These are phyloP conservation scores for Flueggea neowawraea DNA, from an alignment of 441 rosid genomes.

Conservation along the genomic window DNA sequence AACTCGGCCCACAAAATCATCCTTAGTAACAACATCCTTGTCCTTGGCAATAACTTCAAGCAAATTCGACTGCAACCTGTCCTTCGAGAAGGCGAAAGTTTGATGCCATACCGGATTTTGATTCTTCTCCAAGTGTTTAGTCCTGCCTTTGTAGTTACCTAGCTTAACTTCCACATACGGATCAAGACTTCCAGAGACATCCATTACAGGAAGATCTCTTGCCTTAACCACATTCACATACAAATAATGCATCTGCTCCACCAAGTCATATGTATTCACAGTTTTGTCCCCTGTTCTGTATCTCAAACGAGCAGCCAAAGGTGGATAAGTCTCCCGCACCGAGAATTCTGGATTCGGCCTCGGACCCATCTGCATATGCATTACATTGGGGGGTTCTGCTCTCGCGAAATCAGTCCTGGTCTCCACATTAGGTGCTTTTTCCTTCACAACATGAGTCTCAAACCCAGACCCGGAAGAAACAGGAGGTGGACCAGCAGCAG, in stretches of 20 bases:
- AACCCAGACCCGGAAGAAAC: conserved; percentile 16
- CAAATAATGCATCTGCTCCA: conserved; percentile 54
- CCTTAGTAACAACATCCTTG: conserved; percentile 22
- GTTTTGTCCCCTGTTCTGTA: conserved; percentile 71
- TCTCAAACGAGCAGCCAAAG: conserved; percentile 67
- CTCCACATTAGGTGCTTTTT: conserved; percentile 39
- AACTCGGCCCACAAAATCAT: conserved; percentile 40
- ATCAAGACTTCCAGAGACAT: conserved; percentile 26
- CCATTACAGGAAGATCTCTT: conserved; percentile 41
- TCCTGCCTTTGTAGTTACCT: conserved; percentile 35
- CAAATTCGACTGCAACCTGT: conserved; percentile 39
- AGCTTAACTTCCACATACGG: conserved; percentile 44
- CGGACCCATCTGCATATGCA: conserved; percentile 62
- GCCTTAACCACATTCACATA: conserved; percentile 48
- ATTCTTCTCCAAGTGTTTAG: conserved; percentile 32
- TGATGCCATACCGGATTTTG: conserved; percentile 46
- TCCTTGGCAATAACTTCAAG: conserved; percentile 41
- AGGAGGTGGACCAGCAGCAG: conserved; percentile 19
- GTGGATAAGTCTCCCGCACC: conserved; percentile 79
- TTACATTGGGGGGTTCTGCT: conserved; percentile 41
- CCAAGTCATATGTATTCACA: conserved; percentile 45
- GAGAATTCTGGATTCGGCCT: conserved; percentile 64
- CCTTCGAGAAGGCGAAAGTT: conserved; percentile 49
- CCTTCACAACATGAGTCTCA: conserved; percentile 22
- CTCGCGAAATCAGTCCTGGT: conserved; percentile 63